A percentile compares a stretch with the other conserved stretches of the same genome.
Evolutionary conservation across 2,329 filamentous ascomycete genomes (phyloP).

Genomic region (Niveomyces coronatus): DNA sequence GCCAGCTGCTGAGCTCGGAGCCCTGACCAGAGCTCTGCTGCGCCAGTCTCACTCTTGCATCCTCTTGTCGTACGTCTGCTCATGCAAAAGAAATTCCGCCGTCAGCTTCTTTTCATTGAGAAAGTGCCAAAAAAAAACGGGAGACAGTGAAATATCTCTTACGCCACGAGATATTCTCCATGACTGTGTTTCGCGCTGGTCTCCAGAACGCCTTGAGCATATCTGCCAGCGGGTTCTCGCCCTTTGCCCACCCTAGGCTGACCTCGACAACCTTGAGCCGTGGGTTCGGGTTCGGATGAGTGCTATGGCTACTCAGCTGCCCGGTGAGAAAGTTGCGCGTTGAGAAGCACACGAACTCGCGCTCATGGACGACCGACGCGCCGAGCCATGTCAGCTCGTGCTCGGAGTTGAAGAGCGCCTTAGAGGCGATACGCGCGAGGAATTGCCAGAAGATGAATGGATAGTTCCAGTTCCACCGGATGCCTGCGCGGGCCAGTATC

Average conservation of each 20-base stretch:
- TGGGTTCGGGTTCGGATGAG: neutral
- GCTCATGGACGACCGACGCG: neutral
- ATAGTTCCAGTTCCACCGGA: neutral
- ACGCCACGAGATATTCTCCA: neutral
- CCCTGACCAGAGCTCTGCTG: too few species aligned
- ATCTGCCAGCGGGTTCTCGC: neutral
- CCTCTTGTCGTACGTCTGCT: too few species aligned
- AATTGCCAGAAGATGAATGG: constrained; percentile 3
- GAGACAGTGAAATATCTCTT: neutral
- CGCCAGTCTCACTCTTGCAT: too few species aligned
- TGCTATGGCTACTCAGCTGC: neutral
- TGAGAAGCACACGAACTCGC: neutral
- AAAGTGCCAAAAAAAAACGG: neutral
- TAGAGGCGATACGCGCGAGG: neutral
- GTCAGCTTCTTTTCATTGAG: too few species aligned
- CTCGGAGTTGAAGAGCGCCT: neutral
- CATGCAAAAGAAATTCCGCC: neutral
- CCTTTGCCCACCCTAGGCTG: neutral
- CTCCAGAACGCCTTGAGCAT: neutral
- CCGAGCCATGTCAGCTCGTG: neutral
- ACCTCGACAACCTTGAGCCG: neutral
- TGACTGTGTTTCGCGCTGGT: neutral
- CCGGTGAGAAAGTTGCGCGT: neutral
- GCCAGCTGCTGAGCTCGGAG: too few species aligned
- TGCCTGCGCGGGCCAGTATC: neutral